Base-by-base conservation (phyloP, 2,329 filamentous ascomycete species). In the Phyllosticta capitalensis region DNA sequence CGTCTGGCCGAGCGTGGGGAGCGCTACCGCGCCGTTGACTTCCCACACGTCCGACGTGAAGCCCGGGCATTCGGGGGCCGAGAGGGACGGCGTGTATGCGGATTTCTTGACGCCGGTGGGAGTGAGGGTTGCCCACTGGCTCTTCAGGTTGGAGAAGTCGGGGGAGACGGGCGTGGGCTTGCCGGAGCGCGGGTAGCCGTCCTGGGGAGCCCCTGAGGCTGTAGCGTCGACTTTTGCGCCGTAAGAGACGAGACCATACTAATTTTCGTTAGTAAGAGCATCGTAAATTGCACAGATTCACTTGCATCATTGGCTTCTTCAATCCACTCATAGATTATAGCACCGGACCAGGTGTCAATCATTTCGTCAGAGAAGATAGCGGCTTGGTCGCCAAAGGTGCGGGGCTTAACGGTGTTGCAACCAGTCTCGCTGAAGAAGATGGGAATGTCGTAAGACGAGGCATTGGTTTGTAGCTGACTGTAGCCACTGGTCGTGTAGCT, bases 311-410 rank as follows among this genome's bases (percentile, higher is more conserved):
- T 90, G 62, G 81, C 80, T 75, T 95, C 90, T 69, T 92, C 77
- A 63, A 95, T 90, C 90, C 90, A 95, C 71, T 95, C 90, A 74
- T 95, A 95, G 64, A 95, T 80, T 63, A 95, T 91, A 57, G 88
- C 81, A 58, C 90, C 90, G 56, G 88, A 91, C 80, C 82, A 86
- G 26, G 78, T 84, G 74, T 79, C 77, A 5, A 81, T 75, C 90
- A 95, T 95, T 2, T 89, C 74, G 0, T 79, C 65, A 51, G 88
- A 87, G 66, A 94, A 87, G 65, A 95, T 89, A 55, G 89, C 85
- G 49, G 81, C 79, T 72, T 94, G 89, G 69, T 95, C 87, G 22
- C 79, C 78, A 69, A 88, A 90, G 1, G 79, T 75, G 51, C 87
- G 81, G 0, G 86, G 84, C 1, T 75, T 74, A 0, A 55, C 48